Base-by-base conservation (phyloP, 805 yeast genomes). In the Sugiyamaella mastotermitis region DNA sequence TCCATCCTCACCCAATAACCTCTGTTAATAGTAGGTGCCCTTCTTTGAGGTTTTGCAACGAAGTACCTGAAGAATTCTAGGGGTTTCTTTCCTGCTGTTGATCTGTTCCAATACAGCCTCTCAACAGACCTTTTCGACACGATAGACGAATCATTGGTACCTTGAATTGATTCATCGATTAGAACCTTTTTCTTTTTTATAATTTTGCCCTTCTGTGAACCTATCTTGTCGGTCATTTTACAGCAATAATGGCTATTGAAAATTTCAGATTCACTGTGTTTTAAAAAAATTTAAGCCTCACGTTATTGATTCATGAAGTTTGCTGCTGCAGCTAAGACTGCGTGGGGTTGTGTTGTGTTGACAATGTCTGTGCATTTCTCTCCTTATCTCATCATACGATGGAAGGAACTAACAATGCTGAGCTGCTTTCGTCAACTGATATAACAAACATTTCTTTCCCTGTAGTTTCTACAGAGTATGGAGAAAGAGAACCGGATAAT, bases 1-100 rank as follows among this genome's bases (percentile, higher is more conserved):
- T 79, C 77, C 76, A 83, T 77, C 41, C 94, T 65, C 8, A 81
- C 64, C 88, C 92, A 83, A 57, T 83, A 83, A 0, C 94, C 94
- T 48, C 94, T 62, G 51, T 84, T 84, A 26, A 83, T 82, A 3
- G 83, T 78, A 0, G 94, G 94, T 0, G 90, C 78, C 32, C 94
- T 62, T 55, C 88, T 65, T 35, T 75, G 76, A 1, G 75, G 69
- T 43, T 75, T 77, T 22, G 70, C 69, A 2, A 84, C 94, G 60
- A 83, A 83, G 47, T 69, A 66, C 40, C 75, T 69, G 53, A 84
- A 82, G 65, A 80, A 83, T 37, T 38, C 56, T 37, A 15, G 52
- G 46, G 40, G 54, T 34, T 24, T 26, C 3, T 9, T 19, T 13
- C 42, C 20, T 33, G 47, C 43, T 15, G 33, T 32, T 18, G 27